Evolutionary conservation across 352 stramenopile species (phyloP).

Genomic region (Thraustochytrium sp.): DNA sequence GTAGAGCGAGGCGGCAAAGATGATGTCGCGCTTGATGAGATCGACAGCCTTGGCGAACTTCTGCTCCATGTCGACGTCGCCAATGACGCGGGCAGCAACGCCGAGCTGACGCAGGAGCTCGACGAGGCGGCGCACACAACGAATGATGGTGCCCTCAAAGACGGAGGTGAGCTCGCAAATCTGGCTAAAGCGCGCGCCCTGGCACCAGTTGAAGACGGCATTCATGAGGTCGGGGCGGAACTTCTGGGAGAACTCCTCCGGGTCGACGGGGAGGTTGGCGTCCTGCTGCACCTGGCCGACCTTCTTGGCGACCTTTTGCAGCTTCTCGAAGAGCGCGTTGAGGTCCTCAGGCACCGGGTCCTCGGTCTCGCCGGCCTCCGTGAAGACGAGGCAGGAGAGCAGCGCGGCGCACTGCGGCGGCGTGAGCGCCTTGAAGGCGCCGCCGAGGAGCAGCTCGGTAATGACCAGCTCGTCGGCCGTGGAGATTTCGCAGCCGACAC

Average conservation of each 20-base stretch:
- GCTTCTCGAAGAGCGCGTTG: slow-evolving; percentile 77
- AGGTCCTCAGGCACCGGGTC: slow-evolving; percentile 67
- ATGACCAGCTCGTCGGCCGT: slow-evolving; percentile 95
- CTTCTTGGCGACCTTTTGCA: slow-evolving; percentile 85
- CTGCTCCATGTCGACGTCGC: slow-evolving; percentile 89
- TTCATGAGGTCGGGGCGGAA: slow-evolving; percentile 98
- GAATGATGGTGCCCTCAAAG: slow-evolving; percentile 98
- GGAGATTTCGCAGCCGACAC: slow-evolving; percentile 96
- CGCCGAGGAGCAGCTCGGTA: slow-evolving; percentile 96
- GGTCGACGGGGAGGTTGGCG: slow-evolving; percentile 83
- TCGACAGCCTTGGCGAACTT: slow-evolving; percentile 95
- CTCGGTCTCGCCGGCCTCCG: slow-evolving; percentile 60
- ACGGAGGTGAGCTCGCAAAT: slow-evolving; percentile 91
- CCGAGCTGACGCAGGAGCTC: slow-evolving; percentile 94
- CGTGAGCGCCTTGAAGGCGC: slow-evolving; percentile 94
- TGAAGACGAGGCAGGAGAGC: slow-evolving; percentile 92
- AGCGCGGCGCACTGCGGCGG: slow-evolving; percentile 92
- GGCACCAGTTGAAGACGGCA: slow-evolving; percentile 76
- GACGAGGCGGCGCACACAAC: slow-evolving; percentile 89
- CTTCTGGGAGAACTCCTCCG: slow-evolving; percentile 89
- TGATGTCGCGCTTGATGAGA: slow-evolving; percentile 97
- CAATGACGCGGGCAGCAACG: slow-evolving; percentile 89
- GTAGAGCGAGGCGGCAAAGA: slow-evolving; percentile 98
- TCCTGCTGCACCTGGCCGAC: slow-evolving; percentile 82
- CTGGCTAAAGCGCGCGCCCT: slow-evolving; percentile 30